Percentiles rank a stretch among this genome's conserved stretches.
These are phyloP conservation scores for Melastoma malabathricum DNA, from an alignment of 345 rosid genomes.

Conservation along the genomic window DNA sequence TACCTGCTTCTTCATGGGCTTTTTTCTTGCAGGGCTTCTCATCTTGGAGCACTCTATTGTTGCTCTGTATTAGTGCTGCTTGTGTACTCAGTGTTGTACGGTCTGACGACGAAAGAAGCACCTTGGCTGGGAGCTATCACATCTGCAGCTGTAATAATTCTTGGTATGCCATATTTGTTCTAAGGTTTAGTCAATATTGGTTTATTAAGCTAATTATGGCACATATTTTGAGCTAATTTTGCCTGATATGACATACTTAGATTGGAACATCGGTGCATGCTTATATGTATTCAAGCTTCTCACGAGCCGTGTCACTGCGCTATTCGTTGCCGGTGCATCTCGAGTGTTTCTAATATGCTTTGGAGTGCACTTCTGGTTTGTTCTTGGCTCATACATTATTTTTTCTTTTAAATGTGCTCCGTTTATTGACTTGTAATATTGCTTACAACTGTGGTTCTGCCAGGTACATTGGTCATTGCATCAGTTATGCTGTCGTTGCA, in stretches of 20 bases:
- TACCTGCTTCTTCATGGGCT: not conserved
- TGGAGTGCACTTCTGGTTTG: conserved; percentile 99
- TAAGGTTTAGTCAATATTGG: conserved; percentile 7
- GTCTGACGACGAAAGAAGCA: conserved; percentile 84
- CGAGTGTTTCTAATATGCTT: conserved; percentile 94
- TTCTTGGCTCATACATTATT: conserved; percentile 12
- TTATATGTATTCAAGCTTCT: conserved; percentile 93
- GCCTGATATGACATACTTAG: conserved; percentile 26
- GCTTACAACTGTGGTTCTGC: conserved; percentile 10
- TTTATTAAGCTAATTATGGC: not conserved
- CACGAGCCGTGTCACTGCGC: conserved; percentile 74
- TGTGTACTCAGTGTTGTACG: conserved; percentile 85
- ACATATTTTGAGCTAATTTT: conserved; percentile 4
- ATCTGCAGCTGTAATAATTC: conserved; percentile 87
- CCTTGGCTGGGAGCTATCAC: conserved; percentile 97
- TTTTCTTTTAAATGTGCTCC: conserved; percentile 2
- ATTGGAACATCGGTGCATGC: conserved; percentile 99
- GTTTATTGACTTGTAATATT: conserved; percentile 10
- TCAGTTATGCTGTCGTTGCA: conserved; percentile 92
- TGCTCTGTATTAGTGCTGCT: conserved; percentile 81
- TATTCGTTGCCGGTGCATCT: conserved; percentile 81
- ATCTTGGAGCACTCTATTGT: conserved; percentile 81
- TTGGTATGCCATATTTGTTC: conserved; percentile 36
- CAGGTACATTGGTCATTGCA: conserved; percentile 98
- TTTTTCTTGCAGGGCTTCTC: conserved; percentile 64